Evolutionary conservation across 164 flowering plant species (phyloP).

Genomic region (Taxillus chinensis): DNA sequence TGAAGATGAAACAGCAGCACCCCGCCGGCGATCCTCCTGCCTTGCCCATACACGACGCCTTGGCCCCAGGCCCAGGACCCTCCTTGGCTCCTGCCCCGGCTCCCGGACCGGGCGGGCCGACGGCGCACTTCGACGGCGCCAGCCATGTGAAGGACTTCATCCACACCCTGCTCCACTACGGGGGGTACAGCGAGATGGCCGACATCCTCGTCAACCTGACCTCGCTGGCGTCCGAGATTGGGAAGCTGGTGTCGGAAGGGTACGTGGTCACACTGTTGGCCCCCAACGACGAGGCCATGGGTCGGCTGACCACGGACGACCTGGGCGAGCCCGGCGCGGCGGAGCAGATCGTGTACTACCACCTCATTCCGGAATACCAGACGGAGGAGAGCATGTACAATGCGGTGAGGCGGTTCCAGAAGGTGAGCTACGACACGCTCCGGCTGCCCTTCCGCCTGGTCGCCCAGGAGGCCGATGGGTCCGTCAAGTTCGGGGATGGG

Average conservation of each 20-base stretch:
- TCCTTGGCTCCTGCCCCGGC: constrained; percentile 58
- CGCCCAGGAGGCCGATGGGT: constrained; percentile 78
- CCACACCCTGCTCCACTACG: constrained; percentile 60
- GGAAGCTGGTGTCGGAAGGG: constrained; percentile 62
- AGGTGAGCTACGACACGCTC: constrained; percentile 56
- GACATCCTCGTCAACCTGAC: constrained; percentile 71
- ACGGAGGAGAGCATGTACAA: constrained; percentile 93
- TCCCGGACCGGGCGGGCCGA: constrained; percentile 64
- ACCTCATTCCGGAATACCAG: constrained; percentile 73
- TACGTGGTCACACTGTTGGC: constrained; percentile 69
- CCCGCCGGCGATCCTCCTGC: constrained; percentile 20
- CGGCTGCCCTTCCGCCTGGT: constrained; percentile 49
- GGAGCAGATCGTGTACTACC: constrained; percentile 73
- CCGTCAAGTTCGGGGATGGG: constrained; percentile 62
- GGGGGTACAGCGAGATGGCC: constrained; percentile 81
- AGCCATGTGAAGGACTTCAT: constrained; percentile 69
- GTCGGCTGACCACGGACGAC: constrained; percentile 65
- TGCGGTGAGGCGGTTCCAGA: constrained; percentile 66
- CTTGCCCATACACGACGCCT: constrained; percentile 30
- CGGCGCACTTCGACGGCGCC: constrained; percentile 73
- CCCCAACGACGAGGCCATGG: constrained; percentile 85
- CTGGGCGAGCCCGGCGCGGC: constrained; percentile 75
- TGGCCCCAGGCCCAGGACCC: constrained; percentile 47
- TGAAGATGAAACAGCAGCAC: constrained; percentile 41
- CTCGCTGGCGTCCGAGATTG: constrained; percentile 69